phyloP scores from a whole-genome alignment of 768 basidiomycete genomes.

The Krasilnikovozyma curviuscula region DNA sequence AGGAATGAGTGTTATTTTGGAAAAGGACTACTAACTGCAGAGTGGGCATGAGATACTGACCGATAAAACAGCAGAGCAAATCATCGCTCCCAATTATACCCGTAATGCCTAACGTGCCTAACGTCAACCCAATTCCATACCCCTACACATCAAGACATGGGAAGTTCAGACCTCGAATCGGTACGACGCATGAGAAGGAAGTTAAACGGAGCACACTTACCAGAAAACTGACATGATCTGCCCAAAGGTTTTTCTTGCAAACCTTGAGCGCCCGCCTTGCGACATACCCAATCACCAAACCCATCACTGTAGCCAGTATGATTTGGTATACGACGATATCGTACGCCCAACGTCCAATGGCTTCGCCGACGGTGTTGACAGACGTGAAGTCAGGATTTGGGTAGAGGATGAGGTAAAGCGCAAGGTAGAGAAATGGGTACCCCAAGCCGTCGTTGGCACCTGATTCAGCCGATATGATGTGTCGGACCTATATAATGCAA shows the following conservation, averaged over 20 bases:
- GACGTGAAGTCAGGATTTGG: conserved; percentile 16
- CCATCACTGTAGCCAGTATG: conserved; percentile 23
- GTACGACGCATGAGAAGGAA: no score
- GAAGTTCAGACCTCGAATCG: background rate
- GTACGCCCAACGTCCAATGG: conserved; percentile 26
- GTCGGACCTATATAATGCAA: conserved; percentile 27
- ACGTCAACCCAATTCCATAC: conserved; percentile 27
- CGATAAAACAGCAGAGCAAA: conserved; percentile 21
- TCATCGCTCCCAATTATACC: conserved; percentile 30
- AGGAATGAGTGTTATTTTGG: conserved; percentile 11
- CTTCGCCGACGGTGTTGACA: conserved; percentile 19
- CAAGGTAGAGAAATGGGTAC: conserved; percentile 29
- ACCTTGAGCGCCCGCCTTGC: conserved; percentile 24
- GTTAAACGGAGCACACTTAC: no score
- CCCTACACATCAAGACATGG: no score
- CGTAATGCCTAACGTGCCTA: conserved; percentile 24
- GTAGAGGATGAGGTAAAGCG: conserved; percentile 25
- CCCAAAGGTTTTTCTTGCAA: conserved; percentile 15
- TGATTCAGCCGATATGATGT: conserved; percentile 28
- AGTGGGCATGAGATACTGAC: conserved; percentile 15
- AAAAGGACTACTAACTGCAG: conserved; percentile 24
- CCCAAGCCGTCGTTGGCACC: conserved; percentile 29
- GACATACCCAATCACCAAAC: conserved; percentile 26
- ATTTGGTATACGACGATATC: conserved; percentile 27
- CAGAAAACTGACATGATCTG: conserved; percentile 30